phyloP scores from a whole-genome alignment of 192 early-diverging fungal species.

The Entophlyctis luteolus region DNA sequence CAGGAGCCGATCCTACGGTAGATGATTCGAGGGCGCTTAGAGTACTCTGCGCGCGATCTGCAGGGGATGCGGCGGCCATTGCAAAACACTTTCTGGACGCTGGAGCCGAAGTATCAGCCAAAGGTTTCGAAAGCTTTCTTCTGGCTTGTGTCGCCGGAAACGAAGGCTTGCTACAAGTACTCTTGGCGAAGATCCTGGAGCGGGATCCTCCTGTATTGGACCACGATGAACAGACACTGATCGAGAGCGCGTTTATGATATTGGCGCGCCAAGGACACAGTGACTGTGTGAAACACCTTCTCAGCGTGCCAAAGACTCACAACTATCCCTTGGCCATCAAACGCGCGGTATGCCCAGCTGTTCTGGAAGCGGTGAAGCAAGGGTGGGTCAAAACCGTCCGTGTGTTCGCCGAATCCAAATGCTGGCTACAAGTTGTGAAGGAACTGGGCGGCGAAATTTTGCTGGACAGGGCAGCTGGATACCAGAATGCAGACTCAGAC shows the following conservation, averaged over 20 bases:
- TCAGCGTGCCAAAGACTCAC: background rate
- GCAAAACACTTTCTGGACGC: conserved; percentile 1
- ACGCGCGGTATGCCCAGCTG: background rate
- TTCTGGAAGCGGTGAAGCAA: background rate
- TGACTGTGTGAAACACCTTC: background rate
- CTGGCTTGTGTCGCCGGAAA: conserved; percentile 1
- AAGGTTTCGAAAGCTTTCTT: conserved; percentile 5
- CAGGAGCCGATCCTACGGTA: background rate
- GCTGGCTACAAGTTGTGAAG: conserved; percentile 9
- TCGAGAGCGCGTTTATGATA: background rate
- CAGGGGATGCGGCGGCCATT: background rate
- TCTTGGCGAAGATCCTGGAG: background rate
- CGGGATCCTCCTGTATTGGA: background rate
- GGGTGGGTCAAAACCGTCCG: conserved; percentile 4
- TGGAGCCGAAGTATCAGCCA: conserved; percentile 4
- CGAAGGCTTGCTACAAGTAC: background rate
- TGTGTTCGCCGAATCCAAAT: background rate
- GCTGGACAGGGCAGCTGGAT: conserved; percentile 1
- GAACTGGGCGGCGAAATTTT: conserved; percentile 14
- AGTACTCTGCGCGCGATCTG: background rate
- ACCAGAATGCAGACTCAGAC: background rate
- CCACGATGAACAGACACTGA: background rate
- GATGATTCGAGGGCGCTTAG: conserved; percentile 3
- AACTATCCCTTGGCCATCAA: background rate
- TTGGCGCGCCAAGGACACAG: background rate